phyloP scores from a whole-genome alignment of 306 rosid species.

The Hippophae rhamnoides region DNA sequence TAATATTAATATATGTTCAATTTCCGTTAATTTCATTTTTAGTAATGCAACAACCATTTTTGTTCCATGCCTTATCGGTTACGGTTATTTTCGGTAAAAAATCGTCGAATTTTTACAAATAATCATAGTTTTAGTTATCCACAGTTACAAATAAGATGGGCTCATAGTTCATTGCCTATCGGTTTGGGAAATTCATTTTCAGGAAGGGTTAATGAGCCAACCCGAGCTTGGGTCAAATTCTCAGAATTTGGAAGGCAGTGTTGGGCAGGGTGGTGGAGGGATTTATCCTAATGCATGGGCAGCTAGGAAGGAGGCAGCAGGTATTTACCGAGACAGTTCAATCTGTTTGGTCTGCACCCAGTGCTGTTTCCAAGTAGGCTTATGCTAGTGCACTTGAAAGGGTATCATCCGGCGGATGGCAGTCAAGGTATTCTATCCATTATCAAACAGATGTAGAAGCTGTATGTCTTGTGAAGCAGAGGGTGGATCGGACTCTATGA shows the following conservation, averaged over 20 bases:
- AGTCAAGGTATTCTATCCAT: constrained; percentile 45
- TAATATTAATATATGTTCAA: too few species aligned
- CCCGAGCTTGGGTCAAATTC: constrained; percentile 30
- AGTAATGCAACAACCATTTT: too few species aligned
- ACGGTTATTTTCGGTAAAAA: too few species aligned
- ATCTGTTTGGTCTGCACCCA: constrained; percentile 54
- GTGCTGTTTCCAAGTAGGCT: constrained; percentile 73
- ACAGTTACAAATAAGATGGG: constrained; percentile 3
- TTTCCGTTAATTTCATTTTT: too few species aligned
- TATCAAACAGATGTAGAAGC: constrained; percentile 53
- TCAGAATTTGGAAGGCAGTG: constrained; percentile 36
- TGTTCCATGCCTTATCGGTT: too few species aligned
- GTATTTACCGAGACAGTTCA: constrained; percentile 35
- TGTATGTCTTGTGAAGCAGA: constrained; percentile 42
- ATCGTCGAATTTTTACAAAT: too few species aligned
- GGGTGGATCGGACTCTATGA: constrained; percentile 25
- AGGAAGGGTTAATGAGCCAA: constrained; percentile 40
- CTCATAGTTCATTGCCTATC: constrained; percentile 31
- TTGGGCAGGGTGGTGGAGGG: constrained; percentile 40
- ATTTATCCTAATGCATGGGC: constrained; percentile 68
- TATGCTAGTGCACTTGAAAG: constrained; percentile 85
- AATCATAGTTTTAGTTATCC: too few species aligned
- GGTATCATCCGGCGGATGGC: constrained; percentile 96
- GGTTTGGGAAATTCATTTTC: constrained; percentile 40
- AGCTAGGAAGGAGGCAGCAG: constrained; percentile 63